Evolutionary conservation across 208 protist species (phyloP).

Genomic region (Leishmania tarentolae): DNA sequence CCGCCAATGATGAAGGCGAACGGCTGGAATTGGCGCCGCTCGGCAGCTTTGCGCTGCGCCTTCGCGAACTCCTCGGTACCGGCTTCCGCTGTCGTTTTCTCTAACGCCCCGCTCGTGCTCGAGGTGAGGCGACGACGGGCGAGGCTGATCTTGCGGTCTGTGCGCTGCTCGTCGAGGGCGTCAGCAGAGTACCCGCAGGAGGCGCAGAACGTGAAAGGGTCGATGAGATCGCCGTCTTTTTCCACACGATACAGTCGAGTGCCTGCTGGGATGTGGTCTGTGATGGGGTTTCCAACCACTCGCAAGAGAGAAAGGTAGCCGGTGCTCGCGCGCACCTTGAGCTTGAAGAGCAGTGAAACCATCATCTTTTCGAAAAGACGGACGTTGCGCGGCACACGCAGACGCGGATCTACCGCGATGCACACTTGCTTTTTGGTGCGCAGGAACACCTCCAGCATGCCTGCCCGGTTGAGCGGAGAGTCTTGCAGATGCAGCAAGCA

Average conservation of each 20-base stretch:
- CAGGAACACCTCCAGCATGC: conserved; percentile 96
- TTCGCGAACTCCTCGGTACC: conserved; percentile 44
- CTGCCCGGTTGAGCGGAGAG: conserved; percentile 98
- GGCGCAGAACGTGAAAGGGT: conserved; percentile 66
- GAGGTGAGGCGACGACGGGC: conserved; percentile 34
- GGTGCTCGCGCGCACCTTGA: conserved; percentile 94
- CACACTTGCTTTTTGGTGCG: conserved; percentile 96
- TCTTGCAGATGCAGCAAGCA: conserved; percentile 98
- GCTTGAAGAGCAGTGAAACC: conserved; percentile 98
- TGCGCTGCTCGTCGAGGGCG: conserved; percentile 16
- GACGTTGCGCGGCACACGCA: conserved; percentile 98
- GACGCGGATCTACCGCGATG: conserved; percentile 96
- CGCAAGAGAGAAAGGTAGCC: conserved; percentile 95
- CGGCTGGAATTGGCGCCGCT: conserved; percentile 59
- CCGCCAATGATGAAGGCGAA: conserved; percentile 90
- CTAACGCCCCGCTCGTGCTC: conserved; percentile 23
- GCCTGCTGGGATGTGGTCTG: conserved; percentile 96
- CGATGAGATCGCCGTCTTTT: conserved; percentile 81
- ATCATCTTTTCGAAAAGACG: conserved; percentile 98
- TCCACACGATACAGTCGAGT: conserved; percentile 76
- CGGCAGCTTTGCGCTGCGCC: conserved; percentile 40
- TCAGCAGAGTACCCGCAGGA: conserved; percentile 36
- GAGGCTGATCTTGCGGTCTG: conserved; percentile 27
- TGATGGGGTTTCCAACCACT: conserved; percentile 98
- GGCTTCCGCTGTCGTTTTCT: conserved; percentile 30